Conservation (phyloP, 1,284 basidiomycete species). For the Coniferiporia weirii region DNA sequence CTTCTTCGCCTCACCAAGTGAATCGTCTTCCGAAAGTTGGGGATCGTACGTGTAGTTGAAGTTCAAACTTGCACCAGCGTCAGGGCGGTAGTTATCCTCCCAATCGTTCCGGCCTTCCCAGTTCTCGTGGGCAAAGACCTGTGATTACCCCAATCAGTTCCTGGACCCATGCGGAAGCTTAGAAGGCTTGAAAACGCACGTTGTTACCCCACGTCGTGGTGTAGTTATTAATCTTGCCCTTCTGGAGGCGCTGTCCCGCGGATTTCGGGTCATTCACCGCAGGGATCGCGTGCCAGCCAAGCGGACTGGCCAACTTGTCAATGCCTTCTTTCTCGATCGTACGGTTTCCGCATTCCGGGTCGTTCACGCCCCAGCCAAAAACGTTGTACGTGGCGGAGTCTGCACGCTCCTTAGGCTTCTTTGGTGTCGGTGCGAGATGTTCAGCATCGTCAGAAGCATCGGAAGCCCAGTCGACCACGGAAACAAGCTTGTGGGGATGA, state of each 20-base stretch:
- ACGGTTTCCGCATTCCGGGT: conserved; percentile 60
- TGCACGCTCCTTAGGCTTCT: conserved; percentile 32
- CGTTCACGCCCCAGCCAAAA: conserved; percentile 72
- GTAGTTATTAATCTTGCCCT: conserved; percentile 52
- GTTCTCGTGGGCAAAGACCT: conserved; percentile 82
- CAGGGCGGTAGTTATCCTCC: conserved; percentile 77
- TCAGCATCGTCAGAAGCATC: conserved; percentile 47
- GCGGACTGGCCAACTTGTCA: conserved; percentile 73
- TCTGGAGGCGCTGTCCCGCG: conserved; percentile 24
- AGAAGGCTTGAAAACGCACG: conserved; percentile 34
- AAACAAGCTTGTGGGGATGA: conserved; percentile 65
- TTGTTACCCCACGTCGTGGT: conserved; percentile 90
- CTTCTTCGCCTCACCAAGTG: conserved; percentile 63
- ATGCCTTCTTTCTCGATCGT: conserved; percentile 55
- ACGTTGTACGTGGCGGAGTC: conserved; percentile 57
- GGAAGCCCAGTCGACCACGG: conserved; percentile 80
- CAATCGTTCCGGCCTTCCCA: conserved; percentile 80
- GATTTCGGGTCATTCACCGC: conserved; percentile 48
- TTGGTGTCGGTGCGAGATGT: conserved; percentile 23
- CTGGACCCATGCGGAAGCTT: neutral
- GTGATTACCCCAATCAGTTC: conserved; percentile 3
- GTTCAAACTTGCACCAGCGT: conserved; percentile 44
- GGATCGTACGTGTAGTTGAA: conserved; percentile 70
- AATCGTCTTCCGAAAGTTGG: conserved; percentile 42
- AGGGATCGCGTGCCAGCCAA: conserved; percentile 83